These are phyloP conservation scores for Rhodosporidiobolus sp. DNA, from an alignment of 768 basidiomycete species.

Conservation along the genomic window DNA sequence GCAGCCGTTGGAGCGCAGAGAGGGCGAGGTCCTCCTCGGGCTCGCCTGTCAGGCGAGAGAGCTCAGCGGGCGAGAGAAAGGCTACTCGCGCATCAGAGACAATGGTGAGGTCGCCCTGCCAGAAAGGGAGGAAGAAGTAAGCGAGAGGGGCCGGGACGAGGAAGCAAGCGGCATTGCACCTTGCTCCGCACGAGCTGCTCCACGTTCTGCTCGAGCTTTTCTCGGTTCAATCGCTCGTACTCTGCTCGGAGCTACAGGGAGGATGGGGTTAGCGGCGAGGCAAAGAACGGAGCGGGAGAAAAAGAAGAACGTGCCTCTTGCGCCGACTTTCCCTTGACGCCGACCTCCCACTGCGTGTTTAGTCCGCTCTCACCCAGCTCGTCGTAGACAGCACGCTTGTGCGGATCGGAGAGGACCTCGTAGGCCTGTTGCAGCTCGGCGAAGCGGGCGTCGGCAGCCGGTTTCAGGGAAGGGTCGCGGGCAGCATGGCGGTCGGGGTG, in stretches of 20 bases:
- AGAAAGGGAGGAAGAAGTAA: rapidly evolving
- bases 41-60: constrained; percentile 11
- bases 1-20: constrained; percentile 4
- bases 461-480: constrained; percentile 58
- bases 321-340: constrained; percentile 47
- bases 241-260: constrained; percentile 38
- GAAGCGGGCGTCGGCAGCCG: constrained; percentile 64
- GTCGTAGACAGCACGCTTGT: constrained; percentile 66
- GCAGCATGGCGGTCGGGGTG: constrained; percentile 74
- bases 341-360: constrained; percentile 49
- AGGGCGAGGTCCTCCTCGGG: constrained; percentile 6
- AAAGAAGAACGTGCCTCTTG: constrained; percentile 43
- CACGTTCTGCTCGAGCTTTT: constrained; percentile 38
- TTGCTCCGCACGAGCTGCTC: constrained; percentile 40
- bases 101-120: constrained; percentile 34
- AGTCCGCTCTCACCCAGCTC: constrained; percentile 59
- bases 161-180: constrained; percentile 27
- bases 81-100: constrained; percentile 30
- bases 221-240: constrained; percentile 34
- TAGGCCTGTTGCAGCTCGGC: constrained; percentile 78
- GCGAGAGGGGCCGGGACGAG: background rate
- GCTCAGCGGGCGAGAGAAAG: constrained; percentile 24
- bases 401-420: constrained; percentile 68
- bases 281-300: too few relatives aligned
- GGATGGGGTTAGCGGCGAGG: background rate